phyloP scores from a whole-genome alignment of 306 rosid species.

The Medicago arabica region DNA sequence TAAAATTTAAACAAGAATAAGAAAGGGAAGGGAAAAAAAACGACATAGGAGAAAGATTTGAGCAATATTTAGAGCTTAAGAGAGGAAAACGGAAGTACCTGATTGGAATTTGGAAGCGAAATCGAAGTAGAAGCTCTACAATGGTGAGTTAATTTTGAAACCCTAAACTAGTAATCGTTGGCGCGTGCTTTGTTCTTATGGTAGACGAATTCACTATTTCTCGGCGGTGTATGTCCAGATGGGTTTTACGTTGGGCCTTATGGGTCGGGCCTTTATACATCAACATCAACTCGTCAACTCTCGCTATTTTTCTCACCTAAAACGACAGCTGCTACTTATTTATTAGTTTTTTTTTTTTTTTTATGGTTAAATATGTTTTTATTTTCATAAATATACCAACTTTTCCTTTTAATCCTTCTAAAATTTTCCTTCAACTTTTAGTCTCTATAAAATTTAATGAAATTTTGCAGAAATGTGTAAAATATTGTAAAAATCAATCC shows the following conservation, averaged over 20 bases:
- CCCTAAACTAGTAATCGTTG: conserved; percentile 24
- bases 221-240: conserved; percentile 16
- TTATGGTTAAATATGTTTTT: too few relatives aligned
- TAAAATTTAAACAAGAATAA: neutral
- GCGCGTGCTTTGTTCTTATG: conserved; percentile 15
- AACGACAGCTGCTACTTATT: too few relatives aligned
- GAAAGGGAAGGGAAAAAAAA: too few relatives aligned
- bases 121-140: conserved; percentile 10
- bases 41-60: neutral
- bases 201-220: conserved; percentile 26
- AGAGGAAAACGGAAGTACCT: conserved; percentile 42
- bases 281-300: neutral
- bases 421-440: too few relatives aligned
- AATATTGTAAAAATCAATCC: too few relatives aligned
- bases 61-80: neutral
- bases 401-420: too few relatives aligned
- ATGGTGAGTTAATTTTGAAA: conserved; percentile 1
- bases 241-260: neutral
- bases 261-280: conserved; percentile 20
- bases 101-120: neutral
- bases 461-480: too few relatives aligned
- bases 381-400: too few relatives aligned
- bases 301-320: neutral
- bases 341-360: too few relatives aligned
- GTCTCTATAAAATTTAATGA: too few relatives aligned